These are phyloP conservation scores for Solanum chmielewskii DNA, from an alignment of 257 asterid genomes.

Conservation along the genomic window DNA sequence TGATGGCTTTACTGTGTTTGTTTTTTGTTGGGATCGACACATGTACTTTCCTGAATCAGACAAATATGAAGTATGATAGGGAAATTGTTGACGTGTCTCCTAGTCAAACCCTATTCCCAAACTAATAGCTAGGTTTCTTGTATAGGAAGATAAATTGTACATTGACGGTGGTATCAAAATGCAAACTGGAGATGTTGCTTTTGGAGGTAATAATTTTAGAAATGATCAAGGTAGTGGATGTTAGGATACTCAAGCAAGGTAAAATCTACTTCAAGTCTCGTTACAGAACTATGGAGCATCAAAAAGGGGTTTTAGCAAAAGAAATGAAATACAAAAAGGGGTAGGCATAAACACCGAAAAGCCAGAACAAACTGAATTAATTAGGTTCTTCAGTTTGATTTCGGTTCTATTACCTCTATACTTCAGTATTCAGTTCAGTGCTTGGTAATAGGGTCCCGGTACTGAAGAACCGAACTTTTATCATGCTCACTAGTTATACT, in stretches of 20 bases:
- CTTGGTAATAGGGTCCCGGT: not conserved
- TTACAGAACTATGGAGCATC: not conserved
- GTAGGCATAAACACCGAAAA: not conserved
- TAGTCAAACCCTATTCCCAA: not conserved
- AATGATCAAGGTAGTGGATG: not conserved
- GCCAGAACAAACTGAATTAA: not conserved
- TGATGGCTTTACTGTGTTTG: not conserved
- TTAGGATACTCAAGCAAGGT: not conserved
- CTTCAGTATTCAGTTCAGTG: not conserved
- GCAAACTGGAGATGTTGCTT: not conserved
- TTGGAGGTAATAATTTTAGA: not conserved
- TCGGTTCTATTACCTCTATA: not conserved
- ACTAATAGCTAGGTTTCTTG: not conserved
- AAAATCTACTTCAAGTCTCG: not conserved
- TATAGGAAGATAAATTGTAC: not conserved
- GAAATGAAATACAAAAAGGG: not conserved
- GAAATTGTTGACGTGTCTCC: not conserved
- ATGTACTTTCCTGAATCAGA: not conserved
- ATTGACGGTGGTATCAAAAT: not conserved
- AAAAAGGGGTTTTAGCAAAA: not conserved
- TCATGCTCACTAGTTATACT: not conserved
- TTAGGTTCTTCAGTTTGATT: not conserved
- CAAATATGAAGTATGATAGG: not conserved
- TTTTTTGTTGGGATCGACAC: not conserved
- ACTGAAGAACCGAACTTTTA: not conserved